Evolutionary conservation across 148 eudicot genomes (phyloP), one percentile per base, ranked within the genome.

Genomic region (Agrostemma githago): DNA sequence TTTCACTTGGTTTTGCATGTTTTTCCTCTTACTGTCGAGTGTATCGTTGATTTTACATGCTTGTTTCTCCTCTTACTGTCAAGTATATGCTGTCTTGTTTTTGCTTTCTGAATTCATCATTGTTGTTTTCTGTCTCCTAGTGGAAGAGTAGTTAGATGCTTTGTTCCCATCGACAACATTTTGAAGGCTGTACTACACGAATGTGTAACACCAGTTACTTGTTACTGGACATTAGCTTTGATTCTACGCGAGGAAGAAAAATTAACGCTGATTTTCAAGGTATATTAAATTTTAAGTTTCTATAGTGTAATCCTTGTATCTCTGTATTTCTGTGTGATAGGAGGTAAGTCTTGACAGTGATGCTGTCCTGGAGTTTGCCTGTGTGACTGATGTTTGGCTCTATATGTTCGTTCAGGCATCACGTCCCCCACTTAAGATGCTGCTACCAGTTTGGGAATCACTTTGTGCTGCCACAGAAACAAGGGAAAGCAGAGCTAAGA

Each of bases 161-260:
- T 94, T 85, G 86, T 92, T 46, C 96, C 98, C 10, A 75, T 79
- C 57, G 88, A 84, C 87, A 86, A 88, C 82, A 94, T 94, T 70
- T 74, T 94, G 87, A 92, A 87, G 82, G 89, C 97, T 66, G 87
- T 94, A 72, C 82, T 92, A 66, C 89, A 81, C 63, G 98, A 94
- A 82, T 92, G 93, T 74, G 93, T 94, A 66, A 94, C 97, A 39
- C 98, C 97, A 37, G 86, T 91, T 74, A 94, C 98, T 48, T 94
- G 98, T 79, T 94, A 87, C 78, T 92, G 98, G 98, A 87, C 88
- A 78, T 80, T 94, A 72, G 88, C 97, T 76, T 76, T 92, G 74
- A 77, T 94, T 75, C 74, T 94, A 77, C 86, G 89, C 2, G 96
- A 78, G 6, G 95, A 88, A 80, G 87, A 87, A 73, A 84, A 90